phyloP scores from a whole-genome alignment of 2,329 filamentous ascomycete genomes.

The Colletotrichum endophyticum region DNA sequence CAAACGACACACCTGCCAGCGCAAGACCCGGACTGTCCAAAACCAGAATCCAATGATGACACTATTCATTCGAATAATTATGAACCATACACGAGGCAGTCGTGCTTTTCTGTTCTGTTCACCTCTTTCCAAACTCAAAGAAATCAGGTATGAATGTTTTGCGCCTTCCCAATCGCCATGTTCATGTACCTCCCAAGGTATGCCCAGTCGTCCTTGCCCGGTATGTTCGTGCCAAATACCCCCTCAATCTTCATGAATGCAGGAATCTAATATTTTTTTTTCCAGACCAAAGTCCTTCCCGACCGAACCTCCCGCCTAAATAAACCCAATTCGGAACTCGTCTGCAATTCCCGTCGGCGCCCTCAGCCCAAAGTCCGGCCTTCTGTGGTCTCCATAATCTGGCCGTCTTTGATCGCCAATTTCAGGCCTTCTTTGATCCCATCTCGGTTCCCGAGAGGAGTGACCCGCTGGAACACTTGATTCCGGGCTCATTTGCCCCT shows the following conservation, averaged over 20 bases:
- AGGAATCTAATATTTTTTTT: background rate
- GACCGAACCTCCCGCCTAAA: background rate
- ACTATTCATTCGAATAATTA: conserved; percentile 3
- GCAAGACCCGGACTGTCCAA: background rate
- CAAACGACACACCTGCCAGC: background rate
- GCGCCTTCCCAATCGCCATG: background rate
- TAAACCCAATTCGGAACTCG: conserved; percentile 21
- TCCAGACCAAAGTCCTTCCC: background rate
- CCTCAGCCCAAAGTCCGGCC: conserved; percentile 20
- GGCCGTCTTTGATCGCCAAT: background rate
- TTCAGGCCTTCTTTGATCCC: background rate
- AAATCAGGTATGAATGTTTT: background rate
- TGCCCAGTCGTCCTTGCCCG: background rate
- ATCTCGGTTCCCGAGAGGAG: background rate
- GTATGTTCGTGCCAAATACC: background rate
- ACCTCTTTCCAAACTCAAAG: background rate
- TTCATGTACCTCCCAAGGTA: background rate
- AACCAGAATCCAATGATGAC: background rate
- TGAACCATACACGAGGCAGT: background rate
- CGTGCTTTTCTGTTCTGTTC: background rate
- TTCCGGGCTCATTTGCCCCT: conserved; percentile 4
- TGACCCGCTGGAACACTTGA: background rate
- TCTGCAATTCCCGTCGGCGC: conserved; percentile 22
- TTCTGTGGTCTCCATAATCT: background rate
- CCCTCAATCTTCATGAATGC: background rate